A percentile compares a stretch with the other conserved stretches of the same genome.
phyloP scores from a whole-genome alignment of 768 basidiomycete species.

The Mycena vitilis region DNA sequence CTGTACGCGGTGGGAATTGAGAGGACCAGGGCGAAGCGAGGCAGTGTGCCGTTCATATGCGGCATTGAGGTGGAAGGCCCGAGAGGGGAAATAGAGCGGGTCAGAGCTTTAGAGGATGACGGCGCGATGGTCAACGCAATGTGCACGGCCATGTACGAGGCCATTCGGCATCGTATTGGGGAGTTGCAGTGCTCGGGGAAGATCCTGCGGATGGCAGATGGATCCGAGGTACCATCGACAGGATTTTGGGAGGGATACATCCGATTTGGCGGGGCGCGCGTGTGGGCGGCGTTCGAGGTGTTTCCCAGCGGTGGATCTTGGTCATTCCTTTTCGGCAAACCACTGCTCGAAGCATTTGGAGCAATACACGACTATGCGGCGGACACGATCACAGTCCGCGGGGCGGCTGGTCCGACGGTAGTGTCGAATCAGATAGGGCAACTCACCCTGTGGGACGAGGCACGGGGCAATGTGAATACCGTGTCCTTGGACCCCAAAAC shows the following conservation, averaged over 20 bases:
- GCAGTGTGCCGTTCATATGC: too few species aligned
- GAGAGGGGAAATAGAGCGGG: too few species aligned
- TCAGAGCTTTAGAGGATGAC: too few species aligned
- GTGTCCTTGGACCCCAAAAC: constrained; percentile 25
- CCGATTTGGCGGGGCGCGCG: neutral
- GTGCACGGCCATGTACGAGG: too few species aligned
- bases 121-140: too few species aligned
- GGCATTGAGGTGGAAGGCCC: too few species aligned
- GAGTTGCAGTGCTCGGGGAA: neutral
- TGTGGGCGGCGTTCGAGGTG: neutral
- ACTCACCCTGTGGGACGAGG: constrained; percentile 10
- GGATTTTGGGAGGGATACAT: neutral
- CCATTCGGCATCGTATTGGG: neutral
- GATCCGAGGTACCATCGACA: neutral
- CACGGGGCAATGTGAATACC: constrained; percentile 16
- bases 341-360: constrained; percentile 25
- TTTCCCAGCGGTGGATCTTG: neutral
- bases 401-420: neutral
- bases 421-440: constrained; percentile 6
- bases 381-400: constrained; percentile 24
- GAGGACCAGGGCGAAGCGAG: too few species aligned
- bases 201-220: neutral
- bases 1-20: too few species aligned
- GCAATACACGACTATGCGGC: constrained; percentile 33
- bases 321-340: neutral